Base-by-base conservation (phyloP, 345 rosid genomes). In the Heritiera littoralis region DNA sequence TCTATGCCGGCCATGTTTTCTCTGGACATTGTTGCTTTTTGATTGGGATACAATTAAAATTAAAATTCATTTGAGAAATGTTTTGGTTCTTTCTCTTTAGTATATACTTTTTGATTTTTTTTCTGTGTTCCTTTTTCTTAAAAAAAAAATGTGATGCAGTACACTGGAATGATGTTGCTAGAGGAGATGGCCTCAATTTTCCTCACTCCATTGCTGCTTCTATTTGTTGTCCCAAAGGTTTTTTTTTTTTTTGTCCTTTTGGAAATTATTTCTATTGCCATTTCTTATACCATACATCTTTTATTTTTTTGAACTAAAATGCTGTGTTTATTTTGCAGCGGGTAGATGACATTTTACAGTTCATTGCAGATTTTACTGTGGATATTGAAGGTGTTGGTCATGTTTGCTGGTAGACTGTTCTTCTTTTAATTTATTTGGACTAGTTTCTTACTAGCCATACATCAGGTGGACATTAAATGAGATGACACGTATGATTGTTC, bases 101-200 rank as follows among this genome's bases (percentile, higher is more conserved):
- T 46, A 52, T 38, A 2, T 59, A 54, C 3, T 45, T 43, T 49
- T 61, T 76, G 58, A 66, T 45, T 72, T 7, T 20, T 9, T 58
- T 20, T 14, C 3, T 35, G 38, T 35, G 38, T 35, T 35, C 38
- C 38, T 35, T 43, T 11, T 65, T 49, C 38, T 79, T 54, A 1
- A 1, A 48, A 30, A 30, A 14, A 45, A 48, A 48, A 67, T 80
- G 17, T 72, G 45, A 74, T 90, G 91, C 88, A 97, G 99, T 97
- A 92, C 76, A 94, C 98, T 79, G 98, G 93, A 80, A 97, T 91
- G 97, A 92, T 97, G 97, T 79, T 94, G 79, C 90, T 97, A 6
- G 99, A 97, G 88, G 99, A 97, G 90, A 97, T 94, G 87, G 90
- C 98, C 49, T 97, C 99, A 5, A 94, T 97, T 81, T 94, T 97